These are phyloP conservation scores for Sanghuangporus weigelae DNA, from an alignment of 1,284 basidiomycete species.

Conservation along the genomic window DNA sequence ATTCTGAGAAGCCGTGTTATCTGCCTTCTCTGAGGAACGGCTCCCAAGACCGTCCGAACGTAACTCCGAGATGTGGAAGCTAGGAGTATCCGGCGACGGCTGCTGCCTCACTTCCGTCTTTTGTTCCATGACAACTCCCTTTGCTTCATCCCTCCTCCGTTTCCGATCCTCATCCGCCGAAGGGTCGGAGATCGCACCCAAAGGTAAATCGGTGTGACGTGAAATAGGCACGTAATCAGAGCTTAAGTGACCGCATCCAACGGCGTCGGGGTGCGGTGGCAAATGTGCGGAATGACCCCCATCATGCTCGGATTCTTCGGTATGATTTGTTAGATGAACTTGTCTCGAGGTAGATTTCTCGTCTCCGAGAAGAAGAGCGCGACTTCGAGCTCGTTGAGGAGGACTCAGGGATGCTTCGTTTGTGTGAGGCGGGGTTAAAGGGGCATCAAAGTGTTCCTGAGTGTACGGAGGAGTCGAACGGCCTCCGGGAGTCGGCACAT, in stretches of 20 bases:
- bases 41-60: not conserved
- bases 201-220: too few relatives aligned
- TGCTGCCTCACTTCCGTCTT: not conserved
- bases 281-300: too few relatives aligned
- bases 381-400: not conserved
- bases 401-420: conserved; percentile 5
- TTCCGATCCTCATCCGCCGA: not conserved
- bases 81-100: conserved; percentile 7
- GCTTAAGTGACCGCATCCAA: too few relatives aligned
- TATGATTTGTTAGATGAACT: too few relatives aligned
- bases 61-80: not conserved
- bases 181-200: too few relatives aligned
- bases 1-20: not conserved
- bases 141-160: not conserved
- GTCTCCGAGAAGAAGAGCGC: not conserved
- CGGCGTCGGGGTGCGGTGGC: too few relatives aligned
- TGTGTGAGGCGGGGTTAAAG: conserved; percentile 13
- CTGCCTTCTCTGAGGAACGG: not conserved
- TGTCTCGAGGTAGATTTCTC: too few relatives aligned
- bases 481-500: not conserved
- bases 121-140: too few relatives aligned
- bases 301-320: too few relatives aligned
- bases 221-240: too few relatives aligned
- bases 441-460: not conserved
- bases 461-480: not conserved